Evolutionary conservation across 2,329 filamentous ascomycete genomes (phyloP), one percentile per base, ranked within the genome.

Genomic region (Elsinoe australis): DNA sequence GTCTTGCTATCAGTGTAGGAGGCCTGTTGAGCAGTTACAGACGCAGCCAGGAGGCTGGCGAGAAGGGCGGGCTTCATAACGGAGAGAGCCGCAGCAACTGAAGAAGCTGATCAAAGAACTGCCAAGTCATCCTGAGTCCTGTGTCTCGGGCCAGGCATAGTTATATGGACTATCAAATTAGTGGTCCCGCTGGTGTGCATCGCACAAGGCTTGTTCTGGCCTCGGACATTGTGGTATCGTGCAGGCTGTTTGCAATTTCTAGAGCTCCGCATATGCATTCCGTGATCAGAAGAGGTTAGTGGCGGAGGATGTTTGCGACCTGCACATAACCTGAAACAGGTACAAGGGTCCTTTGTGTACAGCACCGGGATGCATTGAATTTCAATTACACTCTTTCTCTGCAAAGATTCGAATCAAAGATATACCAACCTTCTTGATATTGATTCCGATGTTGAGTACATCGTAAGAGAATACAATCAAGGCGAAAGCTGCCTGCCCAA

Each of bases 1-100:
- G 75, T 75, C 21, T 66, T 64, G 35, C 24, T 18, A 15, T 59
- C 59, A 18, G 58, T 60, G 53, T 52, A 59, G 18, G 51, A 38
- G n/a, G 47, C 47, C 53, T 59, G 57, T 12, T 51, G 52, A 28
- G 36, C 21, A 41, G 21, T 28, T 32, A 32, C 26, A 31, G 19
- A 31, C 32, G 39, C n/a, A 29, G 24, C 24, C 26, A 9, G 15
- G 21, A 44, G 39, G 14, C 17, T 15, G 4, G 26, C 32, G 15
- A 29, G 26, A 12, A 29, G 6, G 26, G n/a, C n/a, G n/a, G n/a
- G n/a, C n/a, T n/a, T n/a, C n/a, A n/a, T n/a, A n/a, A n/a, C n/a
- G 26, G 26, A 29, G 12, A 29, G 26, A 29, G 6, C 26, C 26
- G 12, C 26, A 29, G 6, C 7, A 29, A 7, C 6, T 29, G 26